Evolutionary conservation across 768 basidiomycete genomes (phyloP).

Genomic region (Lactarius trivialis): DNA sequence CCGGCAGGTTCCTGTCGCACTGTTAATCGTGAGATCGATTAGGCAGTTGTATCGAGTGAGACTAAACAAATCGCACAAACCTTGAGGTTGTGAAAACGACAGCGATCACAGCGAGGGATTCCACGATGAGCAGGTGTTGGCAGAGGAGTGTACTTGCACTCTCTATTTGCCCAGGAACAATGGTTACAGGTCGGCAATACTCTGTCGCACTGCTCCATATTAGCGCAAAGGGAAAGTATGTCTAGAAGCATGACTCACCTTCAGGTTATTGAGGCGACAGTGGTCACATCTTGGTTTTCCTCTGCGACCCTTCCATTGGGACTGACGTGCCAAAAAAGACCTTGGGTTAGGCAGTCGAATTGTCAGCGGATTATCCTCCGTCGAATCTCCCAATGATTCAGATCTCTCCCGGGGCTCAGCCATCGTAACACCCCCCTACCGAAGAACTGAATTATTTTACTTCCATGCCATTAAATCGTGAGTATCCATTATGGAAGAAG

Average conservation of each 20-base stretch:
- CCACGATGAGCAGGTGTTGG: slow-evolving; percentile 72
- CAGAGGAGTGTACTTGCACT: slow-evolving; percentile 66
- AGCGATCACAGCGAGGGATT: slow-evolving; percentile 67
- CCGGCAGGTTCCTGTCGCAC: slow-evolving; percentile 68
- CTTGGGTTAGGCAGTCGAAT: slow-evolving; percentile 64
- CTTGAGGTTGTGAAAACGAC: slow-evolving; percentile 60
- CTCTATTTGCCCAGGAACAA: slow-evolving; percentile 56
- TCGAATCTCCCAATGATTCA: slow-evolving; percentile 31
- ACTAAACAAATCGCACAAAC: slow-evolving; percentile 32
- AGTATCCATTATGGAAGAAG: background rate
- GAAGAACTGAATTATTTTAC: slow-evolving; percentile 3
- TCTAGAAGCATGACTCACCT: slow-evolving; percentile 38
- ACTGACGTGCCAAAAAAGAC: slow-evolving; percentile 61
- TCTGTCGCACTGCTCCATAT: slow-evolving; percentile 52
- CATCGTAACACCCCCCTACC: slow-evolving; percentile 10
- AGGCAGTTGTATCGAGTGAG: slow-evolving; percentile 10
- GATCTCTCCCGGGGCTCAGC: slow-evolving; percentile 26
- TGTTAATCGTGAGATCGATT: slow-evolving; percentile 25
- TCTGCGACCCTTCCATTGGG: slow-evolving; percentile 67
- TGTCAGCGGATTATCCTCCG: slow-evolving; percentile 39
- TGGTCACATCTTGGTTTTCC: slow-evolving; percentile 72
- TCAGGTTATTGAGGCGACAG: slow-evolving; percentile 64
- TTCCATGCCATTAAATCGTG: background rate
- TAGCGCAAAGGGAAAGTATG: slow-evolving; percentile 11
- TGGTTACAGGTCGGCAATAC: slow-evolving; percentile 67